Percentiles rank a stretch among this genome's conserved stretches.
phyloP scores from a whole-genome alignment of 78 protist genomes.

The Speleostelium caveatum region DNA sequence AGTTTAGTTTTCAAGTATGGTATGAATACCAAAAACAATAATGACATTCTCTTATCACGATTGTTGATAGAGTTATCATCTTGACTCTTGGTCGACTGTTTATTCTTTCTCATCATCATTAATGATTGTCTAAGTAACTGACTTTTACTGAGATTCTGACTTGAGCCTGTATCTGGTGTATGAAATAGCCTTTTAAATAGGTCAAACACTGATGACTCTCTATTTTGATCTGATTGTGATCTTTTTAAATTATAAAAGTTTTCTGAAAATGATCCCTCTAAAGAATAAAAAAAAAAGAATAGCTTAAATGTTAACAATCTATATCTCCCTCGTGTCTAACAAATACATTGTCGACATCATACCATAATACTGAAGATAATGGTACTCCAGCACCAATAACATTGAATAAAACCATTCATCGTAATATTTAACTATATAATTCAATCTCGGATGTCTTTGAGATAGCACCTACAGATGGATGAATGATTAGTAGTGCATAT shows the following conservation, averaged over 20 bases:
- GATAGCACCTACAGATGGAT: conserved; percentile 15
- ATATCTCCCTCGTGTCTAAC: neutral
- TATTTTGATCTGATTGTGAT: conserved; percentile 10
- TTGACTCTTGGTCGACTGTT: neutral
- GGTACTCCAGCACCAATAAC: conserved; percentile 73
- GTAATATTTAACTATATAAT: conserved; percentile 61
- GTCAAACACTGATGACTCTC: conserved; percentile 2
- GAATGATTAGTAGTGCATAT: neutral
- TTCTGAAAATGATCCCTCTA: conserved; percentile 84
- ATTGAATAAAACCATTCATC: conserved; percentile 77
- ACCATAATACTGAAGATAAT: conserved; percentile 80
- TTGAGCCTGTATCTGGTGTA: neutral
- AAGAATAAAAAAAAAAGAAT: neutral
- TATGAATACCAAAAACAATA: conserved; percentile 34
- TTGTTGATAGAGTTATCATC: neutral
- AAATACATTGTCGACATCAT: neutral
- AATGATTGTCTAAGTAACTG: conserved; percentile 19
- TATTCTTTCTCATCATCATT: conserved; percentile 1
- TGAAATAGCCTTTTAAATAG: conserved; percentile 1
- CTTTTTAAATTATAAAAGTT: conserved; percentile 79
- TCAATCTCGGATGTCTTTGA: conserved; percentile 62
- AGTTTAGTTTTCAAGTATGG: conserved; percentile 74
- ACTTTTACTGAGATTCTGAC: neutral
- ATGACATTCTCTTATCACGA: conserved; percentile 24
- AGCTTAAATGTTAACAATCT: neutral